Base-by-base conservation (phyloP, 306 rosid species). In the Arachis stenosperma region DNA sequence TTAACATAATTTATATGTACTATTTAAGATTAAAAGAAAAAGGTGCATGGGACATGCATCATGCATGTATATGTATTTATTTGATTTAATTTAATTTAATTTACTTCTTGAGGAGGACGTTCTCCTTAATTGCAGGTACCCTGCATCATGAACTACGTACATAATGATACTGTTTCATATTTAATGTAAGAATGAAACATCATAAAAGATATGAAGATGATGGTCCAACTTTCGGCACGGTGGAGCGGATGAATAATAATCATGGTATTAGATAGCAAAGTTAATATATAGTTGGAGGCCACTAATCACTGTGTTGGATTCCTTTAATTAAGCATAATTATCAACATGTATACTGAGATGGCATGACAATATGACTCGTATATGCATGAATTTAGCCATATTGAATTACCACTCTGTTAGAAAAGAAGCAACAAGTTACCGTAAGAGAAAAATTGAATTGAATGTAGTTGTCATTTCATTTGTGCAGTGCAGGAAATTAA, bases 181-280 rank as follows among this genome's bases (percentile, higher is more conserved):
- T 63, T 74, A 52, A 40, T 74, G 39, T 9, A 41, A 22, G 48
- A n/a, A 9, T 3, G 40, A 61, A 27, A 9, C 61, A 11, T 11
- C 17, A 78, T 71, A 53, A 29, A 61, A 52, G 53, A 70, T 70
- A 13, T 17, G 15, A 2, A 13, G 55, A 64, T 66, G 64, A 41
- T 66, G 61, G 33, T 14, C 33, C 42, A 59, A 59, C 83, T 79
- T 79, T 73, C 75, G 82, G 67, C 79, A 67, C 75, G 36, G 64
- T 37, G 60, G 39, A 73, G 59, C 61, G 65, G 9, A 57, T 65
- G 15, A 44, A 55, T 54, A 67, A 73, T 54, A 67, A 73, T 67
- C 61, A 73, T 79, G 46, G 67, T 14, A 40, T 56, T 13, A 42
- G 9, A 40, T 7, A 3, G 12, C 70, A 51, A 60, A 66, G 15